phyloP scores from a whole-genome alignment of 2,329 filamentous ascomycete genomes.

The Pleurostoma richardsiae region DNA sequence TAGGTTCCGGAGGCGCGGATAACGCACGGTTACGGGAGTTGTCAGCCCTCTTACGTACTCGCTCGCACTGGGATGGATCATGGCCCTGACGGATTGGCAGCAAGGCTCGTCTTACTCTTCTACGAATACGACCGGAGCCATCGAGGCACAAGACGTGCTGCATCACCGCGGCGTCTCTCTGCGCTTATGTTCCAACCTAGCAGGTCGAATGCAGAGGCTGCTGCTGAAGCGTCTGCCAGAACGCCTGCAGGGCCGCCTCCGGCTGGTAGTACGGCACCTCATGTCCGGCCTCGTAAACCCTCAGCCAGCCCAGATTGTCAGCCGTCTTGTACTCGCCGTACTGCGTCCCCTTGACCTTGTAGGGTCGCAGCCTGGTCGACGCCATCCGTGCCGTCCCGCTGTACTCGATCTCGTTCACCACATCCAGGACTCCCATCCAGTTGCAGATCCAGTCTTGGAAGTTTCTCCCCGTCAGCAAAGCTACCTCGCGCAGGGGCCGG shows the following conservation, averaged over 20 bases:
- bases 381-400: conserved; percentile 1
- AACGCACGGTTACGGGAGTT: no score
- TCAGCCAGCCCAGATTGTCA: conserved; percentile 3
- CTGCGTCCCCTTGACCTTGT: conserved; percentile 2
- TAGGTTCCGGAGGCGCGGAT: no score
- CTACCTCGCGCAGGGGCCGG: background rate
- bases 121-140: no score
- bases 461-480: background rate
- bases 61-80: no score
- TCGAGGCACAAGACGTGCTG: no score
- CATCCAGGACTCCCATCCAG: conserved; percentile 1
- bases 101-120: no score
- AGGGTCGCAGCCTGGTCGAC: conserved; percentile 1
- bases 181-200: background rate
- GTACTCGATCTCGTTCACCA: conserved; percentile 1
- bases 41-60: no score
- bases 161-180: no score
- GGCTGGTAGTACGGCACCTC: conserved; percentile 7
- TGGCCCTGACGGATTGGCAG: no score
- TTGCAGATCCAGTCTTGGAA: conserved; percentile 6
- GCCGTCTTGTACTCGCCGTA: conserved; percentile 4
- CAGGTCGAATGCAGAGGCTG: conserved; percentile 3
- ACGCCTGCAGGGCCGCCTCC: conserved; percentile 5
- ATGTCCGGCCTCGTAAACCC: conserved; percentile 5
- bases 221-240: conserved; percentile 7